Conservation (phyloP, 495 filamentous ascomycete species). For the Aspergillus biplanus region DNA sequence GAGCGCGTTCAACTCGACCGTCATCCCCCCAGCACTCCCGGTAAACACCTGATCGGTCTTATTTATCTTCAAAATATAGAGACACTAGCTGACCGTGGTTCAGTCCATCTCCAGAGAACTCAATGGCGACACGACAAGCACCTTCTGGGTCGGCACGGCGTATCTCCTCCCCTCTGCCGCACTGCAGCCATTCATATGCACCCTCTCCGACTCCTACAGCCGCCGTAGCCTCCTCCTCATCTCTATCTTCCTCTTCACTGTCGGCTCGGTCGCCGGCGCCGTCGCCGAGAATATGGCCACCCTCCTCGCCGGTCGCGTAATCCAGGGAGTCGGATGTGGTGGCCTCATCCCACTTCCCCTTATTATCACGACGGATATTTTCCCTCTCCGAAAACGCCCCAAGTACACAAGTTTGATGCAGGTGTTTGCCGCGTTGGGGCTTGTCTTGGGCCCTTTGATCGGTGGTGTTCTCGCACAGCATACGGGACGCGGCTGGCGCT, state of each 20-base stretch:
- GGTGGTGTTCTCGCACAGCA: background rate
- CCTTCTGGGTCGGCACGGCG: slow-evolving; percentile 1
- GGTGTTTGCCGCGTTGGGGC: background rate
- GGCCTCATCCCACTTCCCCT: background rate
- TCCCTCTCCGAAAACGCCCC: background rate
- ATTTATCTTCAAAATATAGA: background rate
- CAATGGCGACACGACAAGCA: background rate
- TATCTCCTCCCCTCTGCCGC: slow-evolving; percentile 1
- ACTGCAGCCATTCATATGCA: slow-evolving; percentile 2
- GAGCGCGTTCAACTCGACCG: slow-evolving; percentile 5
- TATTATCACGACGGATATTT: slow-evolving; percentile 2
- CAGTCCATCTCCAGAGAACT: slow-evolving; percentile 5
- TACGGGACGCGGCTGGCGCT: background rate
- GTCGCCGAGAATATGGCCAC: slow-evolving; percentile 2
- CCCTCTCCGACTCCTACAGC: slow-evolving; percentile 2
- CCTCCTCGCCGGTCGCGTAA: background rate
- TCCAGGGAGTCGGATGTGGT: slow-evolving; percentile 1
- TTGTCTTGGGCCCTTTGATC: slow-evolving; percentile 2
- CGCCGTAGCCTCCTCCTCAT: background rate
- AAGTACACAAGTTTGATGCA: background rate
- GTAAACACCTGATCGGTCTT: background rate
- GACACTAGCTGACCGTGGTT: background rate
- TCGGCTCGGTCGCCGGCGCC: background rate
- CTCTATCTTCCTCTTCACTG: background rate
- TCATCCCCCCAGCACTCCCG: slow-evolving; percentile 3